Base-by-base conservation (phyloP, 2,329 filamentous ascomycete genomes). In the Pseudogymnoascus sp. region DNA sequence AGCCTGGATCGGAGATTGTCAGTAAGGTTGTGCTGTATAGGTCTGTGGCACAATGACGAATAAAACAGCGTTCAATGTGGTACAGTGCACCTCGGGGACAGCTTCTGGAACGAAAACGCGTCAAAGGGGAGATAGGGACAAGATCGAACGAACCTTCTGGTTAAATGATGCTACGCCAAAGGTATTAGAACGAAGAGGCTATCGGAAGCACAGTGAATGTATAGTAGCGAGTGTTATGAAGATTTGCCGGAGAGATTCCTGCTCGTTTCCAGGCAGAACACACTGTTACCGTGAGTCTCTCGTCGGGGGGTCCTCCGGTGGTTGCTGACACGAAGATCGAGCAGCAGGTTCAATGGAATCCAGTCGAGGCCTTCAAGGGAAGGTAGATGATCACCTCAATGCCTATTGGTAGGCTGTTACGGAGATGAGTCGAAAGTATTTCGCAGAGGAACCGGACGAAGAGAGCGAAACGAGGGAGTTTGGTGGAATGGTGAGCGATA, bases 221-320 rank as follows among this genome's bases (percentile, higher is more conserved):
- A 68, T 56, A 68, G 68, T 71, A 65, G 72, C 67, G 70, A 69
- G 69, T 69, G 66, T 72, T 64, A 2, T 19, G 60, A 63, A 63
- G 62, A 66, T 66, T 67, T 67, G 59, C 67, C 63, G 66, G 65
- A 53, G 62, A 66, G 64, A 62, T 59, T 42, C 59, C 65, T 62
- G 33, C 59, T 60, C 60, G 61, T 64, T 60, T 42, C 59, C 59
- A 60, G 59, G 33, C 59, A 67, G 68, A 70, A 67, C 62, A 68
- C 71, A 71, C 71, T 72, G 56, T 70, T 67, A 71, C 71, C 70
- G 70, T 70, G 67, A 37, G 37, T 62, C 21, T 46, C 10, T 69
- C 29, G 33, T 33, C 9, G 44, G 21, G 44, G 42, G 21, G 15
- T 31, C 50, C 21, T 56, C 50, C 50, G 50, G 29, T 56, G 50